Evolutionary conservation across 2,329 filamentous ascomycete species (phyloP).

Genomic region (Nemania abortiva): DNA sequence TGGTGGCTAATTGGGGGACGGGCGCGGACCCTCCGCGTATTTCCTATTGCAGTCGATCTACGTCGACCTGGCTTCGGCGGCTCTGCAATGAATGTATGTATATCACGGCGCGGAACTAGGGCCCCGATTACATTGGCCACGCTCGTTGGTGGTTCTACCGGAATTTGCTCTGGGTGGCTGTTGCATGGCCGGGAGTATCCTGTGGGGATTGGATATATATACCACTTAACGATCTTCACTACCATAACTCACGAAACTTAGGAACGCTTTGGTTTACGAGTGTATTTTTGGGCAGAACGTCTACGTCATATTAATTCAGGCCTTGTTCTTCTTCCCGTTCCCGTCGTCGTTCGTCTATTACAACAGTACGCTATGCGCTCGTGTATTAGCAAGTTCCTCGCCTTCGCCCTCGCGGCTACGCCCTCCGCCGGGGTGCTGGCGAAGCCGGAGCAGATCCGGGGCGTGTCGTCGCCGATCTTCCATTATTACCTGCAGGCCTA

Average conservation of each 20-base stretch:
- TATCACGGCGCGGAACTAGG: slow-evolving; percentile 7
- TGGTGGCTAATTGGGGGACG: slow-evolving; percentile 35
- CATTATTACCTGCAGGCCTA: slow-evolving; percentile 65
- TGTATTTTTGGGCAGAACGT: no score
- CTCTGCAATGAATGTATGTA: slow-evolving; percentile 5
- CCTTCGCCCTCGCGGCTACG: slow-evolving; percentile 27
- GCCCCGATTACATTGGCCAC: not conserved
- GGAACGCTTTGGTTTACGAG: no score
- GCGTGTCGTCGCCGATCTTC: slow-evolving; percentile 62
- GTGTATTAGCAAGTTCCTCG: slow-evolving; percentile 15
- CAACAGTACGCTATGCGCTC: slow-evolving; percentile 36
- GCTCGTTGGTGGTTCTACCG: not conserved
- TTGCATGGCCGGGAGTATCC: not conserved
- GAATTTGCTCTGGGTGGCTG: not conserved
- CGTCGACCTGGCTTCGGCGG: no score
- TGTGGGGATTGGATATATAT: not conserved
- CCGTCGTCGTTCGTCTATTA: not conserved
- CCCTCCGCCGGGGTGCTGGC: slow-evolving; percentile 47
- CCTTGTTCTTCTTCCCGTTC: not conserved
- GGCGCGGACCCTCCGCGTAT: slow-evolving; percentile 44
- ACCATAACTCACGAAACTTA: not conserved
- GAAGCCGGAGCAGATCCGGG: slow-evolving; percentile 63
- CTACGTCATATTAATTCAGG: not conserved
- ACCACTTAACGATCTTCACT: not conserved
- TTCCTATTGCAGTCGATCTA: slow-evolving; percentile 33